Percentiles rank a stretch among this genome's conserved stretches.
phyloP scores from a whole-genome alignment of 2,329 filamentous ascomycete genomes.

The Talaromyces islandicus region DNA sequence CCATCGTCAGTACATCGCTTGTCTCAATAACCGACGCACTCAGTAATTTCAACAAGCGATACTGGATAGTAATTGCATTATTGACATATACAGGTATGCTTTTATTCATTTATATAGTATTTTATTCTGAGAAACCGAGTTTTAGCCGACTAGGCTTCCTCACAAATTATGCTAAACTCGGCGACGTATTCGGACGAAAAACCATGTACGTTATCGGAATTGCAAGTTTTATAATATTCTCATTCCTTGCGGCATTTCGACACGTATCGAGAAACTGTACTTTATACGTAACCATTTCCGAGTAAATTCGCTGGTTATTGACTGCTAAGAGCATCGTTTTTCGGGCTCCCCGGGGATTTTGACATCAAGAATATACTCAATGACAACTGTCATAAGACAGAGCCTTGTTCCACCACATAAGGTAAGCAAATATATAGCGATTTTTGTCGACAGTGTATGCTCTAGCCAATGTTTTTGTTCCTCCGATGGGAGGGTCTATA shows the following conservation, averaged over 20 bases:
- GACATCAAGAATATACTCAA: slow-evolving; percentile 18
- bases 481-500: slow-evolving; percentile 18
- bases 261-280: slow-evolving; percentile 26
- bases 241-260: slow-evolving; percentile 32
- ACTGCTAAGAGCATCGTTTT: slow-evolving; percentile 15
- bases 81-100: slow-evolving; percentile 42
- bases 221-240: slow-evolving; percentile 35
- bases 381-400: slow-evolving; percentile 15
- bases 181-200: slow-evolving; percentile 42
- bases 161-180: slow-evolving; percentile 40
- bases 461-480: slow-evolving; percentile 13
- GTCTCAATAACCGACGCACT: slow-evolving; percentile 41
- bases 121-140: not conserved
- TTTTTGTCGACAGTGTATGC: slow-evolving; percentile 11
- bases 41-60: slow-evolving; percentile 28
- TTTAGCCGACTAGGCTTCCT: slow-evolving; percentile 27
- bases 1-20: slow-evolving; percentile 48
- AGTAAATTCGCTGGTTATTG: not conserved
- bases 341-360: slow-evolving; percentile 23
- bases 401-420: slow-evolving; percentile 14
- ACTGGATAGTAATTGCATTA: slow-evolving; percentile 46
- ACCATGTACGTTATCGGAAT: slow-evolving; percentile 31
- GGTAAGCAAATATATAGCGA: slow-evolving; percentile 10
- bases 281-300: not conserved
- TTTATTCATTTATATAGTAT: not conserved